Percentiles rank a stretch among this genome's conserved stretches.
Evolutionary conservation across 768 basidiomycete species (phyloP).

Genomic region (Boletus barrowsii): DNA sequence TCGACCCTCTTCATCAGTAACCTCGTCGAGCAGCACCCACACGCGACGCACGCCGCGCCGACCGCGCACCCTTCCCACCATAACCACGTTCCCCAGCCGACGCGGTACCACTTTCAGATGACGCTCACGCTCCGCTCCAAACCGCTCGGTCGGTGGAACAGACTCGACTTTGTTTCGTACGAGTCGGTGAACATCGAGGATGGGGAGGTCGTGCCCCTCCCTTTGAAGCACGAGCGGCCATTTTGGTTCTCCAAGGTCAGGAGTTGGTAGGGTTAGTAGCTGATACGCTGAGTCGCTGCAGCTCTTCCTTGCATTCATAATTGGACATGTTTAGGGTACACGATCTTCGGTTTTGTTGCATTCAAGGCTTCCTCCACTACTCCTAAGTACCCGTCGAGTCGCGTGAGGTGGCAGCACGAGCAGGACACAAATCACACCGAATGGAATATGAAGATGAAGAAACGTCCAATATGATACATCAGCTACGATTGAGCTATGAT

Average conservation of each 20-base stretch:
- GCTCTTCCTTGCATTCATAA: too few species aligned
- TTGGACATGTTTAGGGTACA: too few species aligned
- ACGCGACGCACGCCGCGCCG: neutral
- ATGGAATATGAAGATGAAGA: neutral
- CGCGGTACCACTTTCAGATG: slow-evolving; percentile 74
- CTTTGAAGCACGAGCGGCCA: slow-evolving; percentile 80
- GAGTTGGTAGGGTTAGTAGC: slow-evolving; percentile 47
- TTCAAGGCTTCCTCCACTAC: too few species aligned
- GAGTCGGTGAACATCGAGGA: slow-evolving; percentile 72
- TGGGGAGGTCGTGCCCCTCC: slow-evolving; percentile 67
- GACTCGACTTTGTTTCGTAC: slow-evolving; percentile 70
- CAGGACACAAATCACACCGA: too few species aligned
- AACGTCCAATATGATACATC: slow-evolving; percentile 28
- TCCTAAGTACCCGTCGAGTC: neutral
- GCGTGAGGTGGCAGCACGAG: neutral
- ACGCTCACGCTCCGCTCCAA: slow-evolving; percentile 65
- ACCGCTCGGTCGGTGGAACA: slow-evolving; percentile 78
- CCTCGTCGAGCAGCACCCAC: slow-evolving; percentile 49
- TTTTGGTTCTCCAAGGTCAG: slow-evolving; percentile 93
- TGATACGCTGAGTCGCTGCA: too few species aligned
- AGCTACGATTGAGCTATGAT: slow-evolving; percentile 21
- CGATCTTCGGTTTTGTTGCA: too few species aligned
- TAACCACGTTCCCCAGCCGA: slow-evolving; percentile 15
- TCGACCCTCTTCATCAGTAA: slow-evolving; percentile 58
- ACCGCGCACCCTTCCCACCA: slow-evolving; percentile 7